Percentiles rank a stretch among this genome's conserved stretches.
Conservation (phyloP, 305 asterid species). For the Fraxinus greggii region DNA sequence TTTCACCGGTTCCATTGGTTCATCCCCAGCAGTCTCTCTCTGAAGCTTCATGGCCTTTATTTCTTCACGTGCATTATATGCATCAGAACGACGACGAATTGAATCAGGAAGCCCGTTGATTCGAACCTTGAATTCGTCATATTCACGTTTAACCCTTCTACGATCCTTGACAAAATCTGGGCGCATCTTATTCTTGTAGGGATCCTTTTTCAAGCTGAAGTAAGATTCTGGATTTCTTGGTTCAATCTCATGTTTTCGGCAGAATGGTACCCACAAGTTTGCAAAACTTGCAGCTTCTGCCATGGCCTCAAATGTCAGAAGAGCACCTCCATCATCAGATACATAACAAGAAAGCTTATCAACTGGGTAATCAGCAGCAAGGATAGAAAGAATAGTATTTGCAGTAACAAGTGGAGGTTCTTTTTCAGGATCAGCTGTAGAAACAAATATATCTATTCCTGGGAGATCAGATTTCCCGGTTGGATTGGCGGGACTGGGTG, state of each 20-base stretch:
- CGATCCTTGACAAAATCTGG: conserved; percentile 62
- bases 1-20: conserved; percentile 65
- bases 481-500: conserved; percentile 26
- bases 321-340: conserved; percentile 35
- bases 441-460: conserved; percentile 31
- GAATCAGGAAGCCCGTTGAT: conserved; percentile 92
- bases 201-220: conserved; percentile 30
- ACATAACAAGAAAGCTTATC: conserved; percentile 32
- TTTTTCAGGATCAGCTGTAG: conserved; percentile 35
- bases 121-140: conserved; percentile 91
- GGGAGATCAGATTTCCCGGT: conserved; percentile 34
- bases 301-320: conserved; percentile 33
- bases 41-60: conserved; percentile 82
- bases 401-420: conserved; percentile 35
- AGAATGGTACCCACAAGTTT: conserved; percentile 30
- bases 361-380: conserved; percentile 33
- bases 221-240: conserved; percentile 35
- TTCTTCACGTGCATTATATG: conserved; percentile 89
- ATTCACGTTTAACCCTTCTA: conserved; percentile 89
- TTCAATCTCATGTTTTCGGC: conserved; percentile 30
- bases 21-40: conserved; percentile 73
- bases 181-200: conserved; percentile 28
- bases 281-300: conserved; percentile 37
- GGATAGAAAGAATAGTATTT: conserved; percentile 31
- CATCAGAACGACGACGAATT: conserved; percentile 92